phyloP scores from a whole-genome alignment of 1,284 basidiomycete species.

The Flammula alnicola region DNA sequence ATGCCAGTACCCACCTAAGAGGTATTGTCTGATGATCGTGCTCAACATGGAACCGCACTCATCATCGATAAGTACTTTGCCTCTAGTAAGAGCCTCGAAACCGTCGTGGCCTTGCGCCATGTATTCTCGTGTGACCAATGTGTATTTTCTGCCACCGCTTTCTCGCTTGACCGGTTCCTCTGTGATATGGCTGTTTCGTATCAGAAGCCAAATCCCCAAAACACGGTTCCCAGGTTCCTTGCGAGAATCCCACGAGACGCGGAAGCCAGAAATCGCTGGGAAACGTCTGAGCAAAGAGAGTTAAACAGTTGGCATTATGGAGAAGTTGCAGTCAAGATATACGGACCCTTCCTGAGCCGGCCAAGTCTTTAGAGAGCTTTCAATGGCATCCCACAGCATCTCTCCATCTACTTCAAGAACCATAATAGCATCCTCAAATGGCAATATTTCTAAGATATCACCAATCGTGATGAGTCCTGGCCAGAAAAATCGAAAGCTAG shows the following conservation, averaged over 20 bases:
- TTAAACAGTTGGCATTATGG: no score
- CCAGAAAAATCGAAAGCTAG: neutral
- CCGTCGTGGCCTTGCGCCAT: conserved; percentile 85
- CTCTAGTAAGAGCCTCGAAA: conserved; percentile 70
- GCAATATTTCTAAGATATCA: conserved; percentile 86
- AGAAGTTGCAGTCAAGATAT: no score
- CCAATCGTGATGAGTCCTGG: conserved; percentile 79
- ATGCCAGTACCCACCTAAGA: conserved; percentile 65
- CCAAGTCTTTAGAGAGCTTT: conserved; percentile 78
- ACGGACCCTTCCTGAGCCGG: conserved; percentile 89
- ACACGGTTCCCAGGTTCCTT: conserved; percentile 73
- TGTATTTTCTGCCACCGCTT: conserved; percentile 66
- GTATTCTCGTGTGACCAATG: conserved; percentile 79
- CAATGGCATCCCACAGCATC: conserved; percentile 83
- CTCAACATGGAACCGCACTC: conserved; percentile 87
- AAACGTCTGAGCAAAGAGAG: conserved; percentile 69
- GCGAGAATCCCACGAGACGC: conserved; percentile 86
- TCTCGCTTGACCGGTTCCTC: conserved; percentile 60
- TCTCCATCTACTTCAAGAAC: conserved; percentile 84
- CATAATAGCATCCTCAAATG: conserved; percentile 87
- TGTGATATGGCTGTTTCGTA: conserved; percentile 51
- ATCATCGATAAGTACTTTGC: conserved; percentile 79
- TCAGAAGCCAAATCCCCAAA: conserved; percentile 70
- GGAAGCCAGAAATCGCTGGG: conserved; percentile 86
- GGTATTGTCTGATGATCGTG: conserved; percentile 81